phyloP scores from a whole-genome alignment of 495 filamentous ascomycete genomes.

The Penicillium pancosmium region DNA sequence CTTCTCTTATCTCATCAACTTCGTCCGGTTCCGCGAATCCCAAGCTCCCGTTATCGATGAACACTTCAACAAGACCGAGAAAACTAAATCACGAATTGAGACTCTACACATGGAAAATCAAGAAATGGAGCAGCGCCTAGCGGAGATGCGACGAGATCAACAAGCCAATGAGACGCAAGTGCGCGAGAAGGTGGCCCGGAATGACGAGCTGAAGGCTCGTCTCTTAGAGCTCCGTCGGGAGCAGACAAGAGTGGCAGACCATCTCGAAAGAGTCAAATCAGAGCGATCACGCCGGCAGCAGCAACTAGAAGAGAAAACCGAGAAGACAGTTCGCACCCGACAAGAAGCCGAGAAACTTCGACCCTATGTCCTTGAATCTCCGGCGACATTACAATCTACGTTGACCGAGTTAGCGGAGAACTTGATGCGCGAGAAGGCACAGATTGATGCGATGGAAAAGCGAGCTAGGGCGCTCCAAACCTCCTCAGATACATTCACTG shows the following conservation, averaged over 20 bases:
- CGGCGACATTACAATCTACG: slow-evolving; percentile 77
- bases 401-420: slow-evolving; percentile 79
- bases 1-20: slow-evolving; percentile 96
- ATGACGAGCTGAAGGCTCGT: slow-evolving; percentile 79
- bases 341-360: slow-evolving; percentile 86
- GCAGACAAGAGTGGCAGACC: slow-evolving; percentile 77
- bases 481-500: slow-evolving; percentile 81
- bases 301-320: slow-evolving; percentile 78
- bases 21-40: slow-evolving; percentile 92
- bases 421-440: slow-evolving; percentile 72
- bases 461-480: slow-evolving; percentile 88
- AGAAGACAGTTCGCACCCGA: slow-evolving; percentile 55
- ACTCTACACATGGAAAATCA: slow-evolving; percentile 84
- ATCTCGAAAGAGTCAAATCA: slow-evolving; percentile 71
- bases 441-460: slow-evolving; percentile 85
- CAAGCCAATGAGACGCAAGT: slow-evolving; percentile 77
- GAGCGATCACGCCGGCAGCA: slow-evolving; percentile 73
- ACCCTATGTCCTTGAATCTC: slow-evolving; percentile 89
- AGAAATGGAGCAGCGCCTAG: slow-evolving; percentile 76
- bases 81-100: slow-evolving; percentile 83
- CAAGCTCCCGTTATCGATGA: slow-evolving; percentile 84
- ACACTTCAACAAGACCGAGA: slow-evolving; percentile 87
- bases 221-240: slow-evolving; percentile 74
- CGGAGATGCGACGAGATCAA: slow-evolving; percentile 75
- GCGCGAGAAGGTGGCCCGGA: slow-evolving; percentile 77